Conservation (phyloP, 306 rosid species). For the Vigna unguiculata region DNA sequence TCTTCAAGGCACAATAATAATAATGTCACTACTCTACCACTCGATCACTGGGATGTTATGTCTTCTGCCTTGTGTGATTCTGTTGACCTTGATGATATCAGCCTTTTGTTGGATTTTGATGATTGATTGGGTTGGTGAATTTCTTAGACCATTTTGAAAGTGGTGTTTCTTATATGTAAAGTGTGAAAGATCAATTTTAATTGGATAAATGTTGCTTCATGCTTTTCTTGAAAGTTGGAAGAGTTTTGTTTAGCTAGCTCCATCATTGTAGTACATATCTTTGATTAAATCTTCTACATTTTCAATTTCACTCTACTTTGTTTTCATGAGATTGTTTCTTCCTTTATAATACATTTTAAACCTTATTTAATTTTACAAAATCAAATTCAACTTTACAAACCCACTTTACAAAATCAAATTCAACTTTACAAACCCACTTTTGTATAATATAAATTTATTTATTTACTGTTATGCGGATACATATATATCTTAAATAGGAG, state of each 20-base stretch:
- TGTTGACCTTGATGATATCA: slow-evolving; percentile 2
- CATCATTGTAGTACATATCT: background rate
- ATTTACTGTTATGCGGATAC: too few species aligned
- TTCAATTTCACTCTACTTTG: background rate
- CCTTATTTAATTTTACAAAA: too few species aligned
- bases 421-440: too few species aligned
- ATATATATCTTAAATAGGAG: too few species aligned
- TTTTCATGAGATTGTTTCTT: background rate
- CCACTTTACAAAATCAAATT: too few species aligned
- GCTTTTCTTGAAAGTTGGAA: slow-evolving; percentile 9
- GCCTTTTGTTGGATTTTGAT: background rate
- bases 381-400: too few species aligned
- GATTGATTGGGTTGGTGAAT: background rate
- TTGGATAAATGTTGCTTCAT: background rate
- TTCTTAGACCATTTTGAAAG: background rate
- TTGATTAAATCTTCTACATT: slow-evolving; percentile 3
- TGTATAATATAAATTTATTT: too few species aligned
- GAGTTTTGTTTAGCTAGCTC: slow-evolving; percentile 3
- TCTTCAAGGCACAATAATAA: background rate
- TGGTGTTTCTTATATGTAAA: background rate
- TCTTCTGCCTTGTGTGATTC: slow-evolving; percentile 22
- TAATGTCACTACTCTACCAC: background rate
- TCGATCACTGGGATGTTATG: slow-evolving; percentile 1
- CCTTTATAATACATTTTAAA: too few species aligned
- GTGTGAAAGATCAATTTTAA: background rate